These are phyloP conservation scores for Candida glaebosa DNA, from an alignment of 805 yeast species.

Conservation along the genomic window DNA sequence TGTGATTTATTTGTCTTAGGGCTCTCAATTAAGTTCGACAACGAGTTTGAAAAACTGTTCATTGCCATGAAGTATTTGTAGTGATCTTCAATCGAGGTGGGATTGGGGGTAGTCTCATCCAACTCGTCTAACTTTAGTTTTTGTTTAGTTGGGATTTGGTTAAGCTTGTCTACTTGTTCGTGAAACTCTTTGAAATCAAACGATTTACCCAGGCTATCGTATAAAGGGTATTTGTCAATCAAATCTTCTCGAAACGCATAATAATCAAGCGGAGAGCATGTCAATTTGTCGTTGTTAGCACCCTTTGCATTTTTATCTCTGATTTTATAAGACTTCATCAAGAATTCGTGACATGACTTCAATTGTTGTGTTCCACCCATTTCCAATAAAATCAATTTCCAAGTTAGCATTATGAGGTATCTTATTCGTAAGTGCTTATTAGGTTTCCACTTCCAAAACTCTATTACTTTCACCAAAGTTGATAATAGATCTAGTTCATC, in stretches of 20 bases:
- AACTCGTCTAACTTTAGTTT: not conserved
- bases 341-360: constrained; percentile 42
- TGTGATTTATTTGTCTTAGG: constrained; percentile 52
- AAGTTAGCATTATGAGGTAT: constrained; percentile 49
- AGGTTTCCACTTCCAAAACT: constrained; percentile 62
- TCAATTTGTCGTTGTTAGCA: constrained; percentile 25
- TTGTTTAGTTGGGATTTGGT: constrained; percentile 1
- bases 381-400: constrained; percentile 53
- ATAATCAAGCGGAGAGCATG: constrained; percentile 82
- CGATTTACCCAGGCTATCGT: constrained; percentile 42
- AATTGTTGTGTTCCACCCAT: constrained; percentile 56
- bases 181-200: constrained; percentile 16
- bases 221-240: constrained; percentile 71
- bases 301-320: constrained; percentile 19
- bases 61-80: constrained; percentile 36
- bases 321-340: constrained; percentile 40
- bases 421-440: constrained; percentile 45
- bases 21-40: constrained; percentile 56
- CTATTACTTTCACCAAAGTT: constrained; percentile 48
- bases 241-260: constrained; percentile 75
- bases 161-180: constrained; percentile 27
- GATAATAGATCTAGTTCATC: constrained; percentile 38
- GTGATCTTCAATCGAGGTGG: constrained; percentile 22
- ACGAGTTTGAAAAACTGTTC: constrained; percentile 45
- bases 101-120: constrained; percentile 4